Evolutionary conservation across 169 alveolate species (phyloP).

Genomic region (Prorocentrum cordatum): DNA sequence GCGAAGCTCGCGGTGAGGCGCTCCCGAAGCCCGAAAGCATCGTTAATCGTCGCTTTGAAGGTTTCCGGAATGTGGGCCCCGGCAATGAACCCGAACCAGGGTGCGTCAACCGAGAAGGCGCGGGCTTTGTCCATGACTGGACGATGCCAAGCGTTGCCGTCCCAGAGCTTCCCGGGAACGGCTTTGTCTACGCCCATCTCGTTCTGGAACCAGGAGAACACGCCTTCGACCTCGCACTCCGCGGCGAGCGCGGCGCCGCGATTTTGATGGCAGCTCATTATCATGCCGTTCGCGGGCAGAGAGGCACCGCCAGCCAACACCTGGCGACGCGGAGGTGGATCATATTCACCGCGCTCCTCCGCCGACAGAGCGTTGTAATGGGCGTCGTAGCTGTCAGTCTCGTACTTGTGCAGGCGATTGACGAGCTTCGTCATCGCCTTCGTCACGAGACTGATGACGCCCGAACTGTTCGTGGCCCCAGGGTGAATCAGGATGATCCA

Average conservation of each 20-base stretch:
- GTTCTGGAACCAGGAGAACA: conserved; percentile 2
- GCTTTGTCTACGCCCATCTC: background rate
- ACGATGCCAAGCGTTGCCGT: background rate
- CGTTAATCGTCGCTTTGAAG: background rate
- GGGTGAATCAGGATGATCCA: background rate
- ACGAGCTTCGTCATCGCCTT: background rate
- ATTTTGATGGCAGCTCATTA: background rate
- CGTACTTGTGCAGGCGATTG: background rate
- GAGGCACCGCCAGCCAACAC: conserved; percentile 5
- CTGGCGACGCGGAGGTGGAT: too few relatives aligned
- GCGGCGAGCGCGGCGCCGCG: background rate
- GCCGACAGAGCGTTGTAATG: too few relatives aligned
- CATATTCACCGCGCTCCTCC: too few relatives aligned
- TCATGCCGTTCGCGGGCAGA: background rate
- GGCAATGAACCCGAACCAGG: background rate
- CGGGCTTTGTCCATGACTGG: conserved; percentile 8
- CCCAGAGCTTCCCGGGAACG: background rate
- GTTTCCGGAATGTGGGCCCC: background rate
- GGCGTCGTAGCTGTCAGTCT: too few relatives aligned
- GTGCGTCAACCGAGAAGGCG: background rate
- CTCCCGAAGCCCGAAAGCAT: background rate
- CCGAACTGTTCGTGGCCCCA: background rate
- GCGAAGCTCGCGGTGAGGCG: background rate
- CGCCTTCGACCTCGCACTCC: background rate
- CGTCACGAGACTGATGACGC: background rate